Evolutionary conservation across 1,284 basidiomycete species (phyloP).

Genomic region (Violaceomyces palustris): DNA sequence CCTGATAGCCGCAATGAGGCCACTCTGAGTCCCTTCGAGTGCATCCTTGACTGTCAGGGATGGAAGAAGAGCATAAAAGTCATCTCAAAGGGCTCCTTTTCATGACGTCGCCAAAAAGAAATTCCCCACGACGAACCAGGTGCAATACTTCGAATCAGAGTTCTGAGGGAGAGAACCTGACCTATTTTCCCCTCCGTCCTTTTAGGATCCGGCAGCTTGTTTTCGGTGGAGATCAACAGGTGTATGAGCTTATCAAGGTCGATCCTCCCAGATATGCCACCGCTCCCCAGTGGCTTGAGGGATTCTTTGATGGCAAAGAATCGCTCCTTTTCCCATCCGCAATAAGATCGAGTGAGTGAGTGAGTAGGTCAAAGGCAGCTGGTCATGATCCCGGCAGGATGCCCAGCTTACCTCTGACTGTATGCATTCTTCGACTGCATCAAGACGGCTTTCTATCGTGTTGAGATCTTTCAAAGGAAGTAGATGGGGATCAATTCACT

Average conservation of each 20-base stretch:
- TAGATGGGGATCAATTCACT: too few species aligned
- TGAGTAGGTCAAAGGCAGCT: too few species aligned
- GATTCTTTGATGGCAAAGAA: conserved; percentile 67
- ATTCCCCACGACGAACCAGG: too few species aligned
- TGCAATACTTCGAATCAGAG: conserved; percentile 60
- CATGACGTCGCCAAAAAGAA: too few species aligned
- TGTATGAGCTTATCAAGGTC: conserved; percentile 83
- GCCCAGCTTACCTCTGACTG: conserved; percentile 59
- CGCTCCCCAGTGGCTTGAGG: conserved; percentile 63
- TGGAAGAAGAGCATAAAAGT: too few species aligned
- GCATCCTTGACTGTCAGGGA: background rate
- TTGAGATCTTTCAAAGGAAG: too few species aligned
- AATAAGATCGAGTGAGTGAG: too few species aligned
- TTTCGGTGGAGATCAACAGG: conserved; percentile 9
- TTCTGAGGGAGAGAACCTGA: conserved; percentile 69
- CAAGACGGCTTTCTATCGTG: conserved; percentile 72
- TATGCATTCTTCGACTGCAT: conserved; percentile 61
- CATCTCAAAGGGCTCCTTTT: too few species aligned
- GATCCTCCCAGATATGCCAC: conserved; percentile 59
- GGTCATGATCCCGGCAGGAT: background rate
- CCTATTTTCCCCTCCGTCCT: conserved; percentile 66
- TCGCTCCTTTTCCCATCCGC: too few species aligned
- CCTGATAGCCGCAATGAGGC: background rate
- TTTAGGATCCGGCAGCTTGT: conserved; percentile 50
- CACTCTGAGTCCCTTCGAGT: background rate